Evolutionary conservation across 192 early-diverging fungal species (phyloP).

Genomic region (Rhizoclosmatium sp.): DNA sequence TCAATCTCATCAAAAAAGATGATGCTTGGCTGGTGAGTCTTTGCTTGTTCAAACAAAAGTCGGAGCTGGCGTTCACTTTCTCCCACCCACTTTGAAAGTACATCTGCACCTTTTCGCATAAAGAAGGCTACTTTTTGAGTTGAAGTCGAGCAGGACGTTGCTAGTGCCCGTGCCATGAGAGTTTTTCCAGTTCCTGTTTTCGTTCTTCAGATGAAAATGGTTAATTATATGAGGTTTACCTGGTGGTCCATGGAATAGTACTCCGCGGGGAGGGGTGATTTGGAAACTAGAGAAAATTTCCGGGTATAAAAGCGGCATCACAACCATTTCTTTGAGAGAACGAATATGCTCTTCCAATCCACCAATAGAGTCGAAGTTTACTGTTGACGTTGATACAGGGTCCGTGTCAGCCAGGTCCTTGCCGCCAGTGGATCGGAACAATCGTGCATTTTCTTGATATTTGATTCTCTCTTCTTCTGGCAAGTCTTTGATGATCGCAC

Average conservation of each 20-base stretch:
- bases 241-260: constrained; percentile 75
- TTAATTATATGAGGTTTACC: constrained; percentile 26
- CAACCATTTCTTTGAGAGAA: constrained; percentile 80
- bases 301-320: constrained; percentile 76
- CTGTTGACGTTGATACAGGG: constrained; percentile 22
- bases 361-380: constrained; percentile 52
- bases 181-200: constrained; percentile 77
- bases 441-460: constrained; percentile 24
- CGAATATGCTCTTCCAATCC: constrained; percentile 61
- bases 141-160: constrained; percentile 51
- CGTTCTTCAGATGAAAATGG: neutral
- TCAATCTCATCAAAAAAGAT: constrained; percentile 89
- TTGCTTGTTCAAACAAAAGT: constrained; percentile 74
- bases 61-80: constrained; percentile 73
- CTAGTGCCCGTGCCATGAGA: constrained; percentile 62
- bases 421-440: constrained; percentile 25
- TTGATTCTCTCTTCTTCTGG: constrained; percentile 34
- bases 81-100: constrained; percentile 78
- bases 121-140: constrained; percentile 70
- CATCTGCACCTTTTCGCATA: constrained; percentile 75
- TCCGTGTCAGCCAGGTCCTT: constrained; percentile 45
- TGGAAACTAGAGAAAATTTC: constrained; percentile 65
- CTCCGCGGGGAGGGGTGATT: constrained; percentile 69
- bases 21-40: constrained; percentile 71
- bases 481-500: constrained; percentile 33